Base-by-base conservation (phyloP, 768 basidiomycete species). In the Mycena kentingensis region DNA sequence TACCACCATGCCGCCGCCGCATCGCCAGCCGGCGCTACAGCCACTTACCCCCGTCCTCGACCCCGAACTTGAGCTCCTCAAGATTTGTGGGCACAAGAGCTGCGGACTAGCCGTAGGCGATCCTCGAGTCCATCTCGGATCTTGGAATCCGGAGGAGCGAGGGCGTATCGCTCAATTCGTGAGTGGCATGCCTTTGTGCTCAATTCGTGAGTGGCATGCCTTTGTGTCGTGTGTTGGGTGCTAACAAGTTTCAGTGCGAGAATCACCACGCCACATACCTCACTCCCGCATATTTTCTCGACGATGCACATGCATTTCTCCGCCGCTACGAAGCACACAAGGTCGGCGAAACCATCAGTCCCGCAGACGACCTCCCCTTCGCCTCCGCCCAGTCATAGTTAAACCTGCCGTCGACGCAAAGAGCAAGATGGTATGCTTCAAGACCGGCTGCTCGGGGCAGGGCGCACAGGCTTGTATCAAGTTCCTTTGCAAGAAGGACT, bases 41-140 rank as follows among this genome's bases (percentile, higher is more conserved):
- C 8, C 7, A 18, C 37, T 38, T 19, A 13, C 13, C 13, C 13
- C n/a, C 19, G 37, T 38, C 6, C 13, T 8, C 8, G 37, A 38
- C 37, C 37, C 37, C n/a, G 37, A 38, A 21, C 7, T 38, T 38
- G 6, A 18, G 13, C n/a, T 38, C 8, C 8, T 15, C 13, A 7
- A 19, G 11, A 11, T 15, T 8, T 38, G 37, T 18, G n/a, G 8
- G 6, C 8, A 15, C 19, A 21, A 7, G 37, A 38, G 39, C 15
- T 49, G 48, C 27, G 3, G 2, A n/a, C 8, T 25, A 6, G 13
- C 38, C 5, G 39, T 49, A 37, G 48, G 48, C 21, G 22, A 52
- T 76, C 75, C 36, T 63, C 54, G 24, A 69, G 69, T 35, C 74
- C 48, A 49, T 19, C 8, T 27, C 19, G 49, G 49, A 4, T 22